These are phyloP conservation scores for Claviceps digitariae DNA, from an alignment of 2,329 filamentous ascomycete species.

Conservation along the genomic window DNA sequence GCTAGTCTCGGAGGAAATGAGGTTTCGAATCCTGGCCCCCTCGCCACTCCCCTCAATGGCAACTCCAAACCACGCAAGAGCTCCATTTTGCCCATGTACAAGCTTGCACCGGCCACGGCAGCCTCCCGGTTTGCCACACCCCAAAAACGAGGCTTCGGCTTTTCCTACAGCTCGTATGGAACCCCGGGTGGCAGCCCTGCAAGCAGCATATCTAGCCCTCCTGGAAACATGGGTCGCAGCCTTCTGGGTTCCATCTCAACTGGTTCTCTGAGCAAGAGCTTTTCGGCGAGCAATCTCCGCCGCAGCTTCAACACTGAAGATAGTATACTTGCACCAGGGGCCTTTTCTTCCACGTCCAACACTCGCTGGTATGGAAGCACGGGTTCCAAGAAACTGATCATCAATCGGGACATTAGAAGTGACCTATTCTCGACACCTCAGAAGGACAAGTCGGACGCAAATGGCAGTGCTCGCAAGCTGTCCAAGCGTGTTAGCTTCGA, in stretches of 20 bases:
- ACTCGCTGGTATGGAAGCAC: slow-evolving; percentile 52
- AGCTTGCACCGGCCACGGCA: slow-evolving; percentile 61
- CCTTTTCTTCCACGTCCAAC: slow-evolving; percentile 58
- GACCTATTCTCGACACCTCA: slow-evolving; percentile 52
- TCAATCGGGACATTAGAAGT: slow-evolving; percentile 73
- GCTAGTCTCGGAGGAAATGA: slow-evolving; percentile 52
- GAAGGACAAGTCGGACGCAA: slow-evolving; percentile 33
- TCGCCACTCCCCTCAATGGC: slow-evolving; percentile 77
- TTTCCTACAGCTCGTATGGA: slow-evolving; percentile 85
- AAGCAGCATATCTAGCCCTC: slow-evolving; percentile 51
- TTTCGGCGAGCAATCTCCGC: slow-evolving; percentile 76
- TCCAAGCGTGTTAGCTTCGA: slow-evolving; percentile 92
- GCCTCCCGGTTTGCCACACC: slow-evolving; percentile 71
- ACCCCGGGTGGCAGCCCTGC: slow-evolving; percentile 60
- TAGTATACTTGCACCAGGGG: slow-evolving; percentile 73
- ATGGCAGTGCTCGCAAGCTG: slow-evolving; percentile 36
- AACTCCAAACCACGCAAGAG: slow-evolving; percentile 63
- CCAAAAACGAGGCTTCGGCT: slow-evolving; percentile 77
- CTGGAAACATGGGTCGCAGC: slow-evolving; percentile 52
- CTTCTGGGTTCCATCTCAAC: slow-evolving; percentile 52
- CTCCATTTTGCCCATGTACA: slow-evolving; percentile 73
- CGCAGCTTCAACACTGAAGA: slow-evolving; percentile 71
- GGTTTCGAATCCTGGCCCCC: slow-evolving; percentile 63
- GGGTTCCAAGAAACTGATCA: slow-evolving; percentile 78
- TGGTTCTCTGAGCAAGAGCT: slow-evolving; percentile 68